Evolutionary conservation across 331 rosid species (phyloP).

Genomic region (Phaseolus coccineus): DNA sequence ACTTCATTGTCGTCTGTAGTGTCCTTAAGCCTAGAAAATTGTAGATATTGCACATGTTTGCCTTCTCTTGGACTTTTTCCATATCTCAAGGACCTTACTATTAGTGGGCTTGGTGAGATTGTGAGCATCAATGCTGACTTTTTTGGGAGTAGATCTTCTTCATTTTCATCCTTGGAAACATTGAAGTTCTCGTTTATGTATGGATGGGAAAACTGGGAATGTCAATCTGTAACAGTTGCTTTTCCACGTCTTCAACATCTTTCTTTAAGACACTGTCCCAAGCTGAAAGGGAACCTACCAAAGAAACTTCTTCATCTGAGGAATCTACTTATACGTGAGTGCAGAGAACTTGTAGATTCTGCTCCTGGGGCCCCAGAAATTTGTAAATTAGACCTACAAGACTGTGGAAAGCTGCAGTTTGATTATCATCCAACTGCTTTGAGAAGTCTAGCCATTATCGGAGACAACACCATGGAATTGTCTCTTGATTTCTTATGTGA

Average conservation of each 20-base stretch:
- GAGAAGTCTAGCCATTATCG: not conserved
- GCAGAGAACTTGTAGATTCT: not conserved
- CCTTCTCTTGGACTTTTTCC: not conserved
- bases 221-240: too few relatives aligned
- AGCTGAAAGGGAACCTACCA: too few relatives aligned
- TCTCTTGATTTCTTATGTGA: not conserved
- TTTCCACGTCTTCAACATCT: too few relatives aligned
- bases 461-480: not conserved
- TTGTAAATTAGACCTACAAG: not conserved
- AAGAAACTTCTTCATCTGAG: too few relatives aligned
- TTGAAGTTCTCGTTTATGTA: too few relatives aligned
- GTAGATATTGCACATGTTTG: not conserved
- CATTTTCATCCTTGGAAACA: too few relatives aligned
- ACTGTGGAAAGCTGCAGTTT: not conserved
- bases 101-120: not conserved
- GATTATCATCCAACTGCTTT: not conserved
- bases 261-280: too few relatives aligned
- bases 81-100: not conserved
- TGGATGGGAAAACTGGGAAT: too few relatives aligned
- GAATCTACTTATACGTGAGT: not conserved
- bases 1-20: not conserved
- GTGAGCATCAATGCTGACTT: not conserved
- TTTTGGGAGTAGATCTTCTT: too few relatives aligned
- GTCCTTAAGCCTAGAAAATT: not conserved
- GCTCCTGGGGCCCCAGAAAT: not conserved